These are phyloP conservation scores for Amanita brunnescens DNA, from an alignment of 768 basidiomycete genomes.

Conservation along the genomic window DNA sequence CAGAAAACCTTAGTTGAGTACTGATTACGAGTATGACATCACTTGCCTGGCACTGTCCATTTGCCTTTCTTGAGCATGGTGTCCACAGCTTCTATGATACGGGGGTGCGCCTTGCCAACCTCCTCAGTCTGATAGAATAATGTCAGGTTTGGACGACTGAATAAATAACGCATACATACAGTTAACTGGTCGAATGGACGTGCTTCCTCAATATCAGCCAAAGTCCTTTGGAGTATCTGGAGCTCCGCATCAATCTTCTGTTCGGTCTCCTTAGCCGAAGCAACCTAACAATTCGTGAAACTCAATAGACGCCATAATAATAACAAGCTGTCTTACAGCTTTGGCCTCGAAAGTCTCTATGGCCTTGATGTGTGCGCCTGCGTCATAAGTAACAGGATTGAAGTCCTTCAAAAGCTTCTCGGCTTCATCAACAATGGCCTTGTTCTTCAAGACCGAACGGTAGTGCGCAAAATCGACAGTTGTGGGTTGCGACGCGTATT, in stretches of 20 bases:
- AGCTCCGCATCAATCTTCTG: conserved; percentile 87
- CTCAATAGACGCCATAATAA: not conserved
- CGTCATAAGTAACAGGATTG: conserved; percentile 94
- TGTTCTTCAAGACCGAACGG: conserved; percentile 87
- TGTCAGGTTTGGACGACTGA: not conserved
- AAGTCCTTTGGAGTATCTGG: conserved; percentile 83
- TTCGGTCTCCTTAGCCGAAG: conserved; percentile 83
- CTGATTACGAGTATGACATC: not conserved
- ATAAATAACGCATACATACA: conserved; percentile 35
- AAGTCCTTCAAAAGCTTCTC: conserved; percentile 85
- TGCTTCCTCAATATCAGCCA: conserved; percentile 94
- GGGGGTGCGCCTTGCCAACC: conserved; percentile 87
- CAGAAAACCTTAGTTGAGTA: not conserved
- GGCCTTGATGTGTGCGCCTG: conserved; percentile 80
- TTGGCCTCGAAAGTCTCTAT: conserved; percentile 96
- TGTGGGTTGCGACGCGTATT: conserved; percentile 61
- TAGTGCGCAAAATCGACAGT: conserved; percentile 90
- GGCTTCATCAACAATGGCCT: conserved; percentile 82
- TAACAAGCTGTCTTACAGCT: conserved; percentile 48
- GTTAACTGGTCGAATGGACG: conserved; percentile 97
- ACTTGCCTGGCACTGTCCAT: conserved; percentile 90
- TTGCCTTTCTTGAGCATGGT: conserved; percentile 97
- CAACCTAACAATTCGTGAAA: conserved; percentile 43
- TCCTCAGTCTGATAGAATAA: conserved; percentile 59
- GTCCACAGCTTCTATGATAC: conserved; percentile 84